A percentile compares a stretch with the other conserved stretches of the same genome.
phyloP scores from a whole-genome alignment of 345 rosid species.

The Turritis glabra region DNA sequence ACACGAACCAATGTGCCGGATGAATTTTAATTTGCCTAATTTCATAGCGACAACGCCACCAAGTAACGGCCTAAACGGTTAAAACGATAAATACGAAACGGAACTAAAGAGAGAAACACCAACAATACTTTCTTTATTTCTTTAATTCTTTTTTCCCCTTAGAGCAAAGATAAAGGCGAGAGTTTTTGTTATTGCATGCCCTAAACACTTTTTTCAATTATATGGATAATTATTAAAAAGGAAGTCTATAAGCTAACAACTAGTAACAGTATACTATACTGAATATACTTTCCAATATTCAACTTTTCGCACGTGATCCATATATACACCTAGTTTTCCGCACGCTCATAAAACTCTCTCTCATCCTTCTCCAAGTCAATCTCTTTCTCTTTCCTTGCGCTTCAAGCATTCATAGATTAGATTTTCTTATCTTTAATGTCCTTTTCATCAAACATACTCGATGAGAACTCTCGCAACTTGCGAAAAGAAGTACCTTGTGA shows the following conservation, averaged over 20 bases:
- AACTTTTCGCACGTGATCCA: slow-evolving; percentile 13
- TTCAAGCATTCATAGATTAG: slow-evolving; percentile 5
- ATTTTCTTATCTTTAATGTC: background rate
- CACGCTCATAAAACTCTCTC: slow-evolving; percentile 20
- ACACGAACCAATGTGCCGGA: too few relatives aligned
- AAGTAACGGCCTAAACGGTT: background rate
- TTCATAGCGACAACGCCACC: background rate
- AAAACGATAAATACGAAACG: background rate
- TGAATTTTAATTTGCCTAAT: background rate
- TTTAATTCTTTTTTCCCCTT: background rate
- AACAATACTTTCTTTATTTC: background rate
- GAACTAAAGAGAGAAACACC: background rate
- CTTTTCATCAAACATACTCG: background rate
- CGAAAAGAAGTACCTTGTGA: background rate
- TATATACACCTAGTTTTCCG: slow-evolving; percentile 7
- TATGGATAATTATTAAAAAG: slow-evolving; percentile 3
- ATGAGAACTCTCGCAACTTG: background rate
- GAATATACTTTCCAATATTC: slow-evolving; percentile 19
- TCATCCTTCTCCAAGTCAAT: slow-evolving; percentile 24
- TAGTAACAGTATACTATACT: slow-evolving; percentile 24
- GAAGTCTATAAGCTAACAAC: slow-evolving; percentile 7
- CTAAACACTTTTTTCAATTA: background rate
- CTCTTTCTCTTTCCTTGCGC: background rate
- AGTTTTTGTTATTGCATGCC: too few relatives aligned
- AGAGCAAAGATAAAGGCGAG: background rate